phyloP scores from a whole-genome alignment of 2,329 filamentous ascomycete species.

The Colletotrichum zoysiae region DNA sequence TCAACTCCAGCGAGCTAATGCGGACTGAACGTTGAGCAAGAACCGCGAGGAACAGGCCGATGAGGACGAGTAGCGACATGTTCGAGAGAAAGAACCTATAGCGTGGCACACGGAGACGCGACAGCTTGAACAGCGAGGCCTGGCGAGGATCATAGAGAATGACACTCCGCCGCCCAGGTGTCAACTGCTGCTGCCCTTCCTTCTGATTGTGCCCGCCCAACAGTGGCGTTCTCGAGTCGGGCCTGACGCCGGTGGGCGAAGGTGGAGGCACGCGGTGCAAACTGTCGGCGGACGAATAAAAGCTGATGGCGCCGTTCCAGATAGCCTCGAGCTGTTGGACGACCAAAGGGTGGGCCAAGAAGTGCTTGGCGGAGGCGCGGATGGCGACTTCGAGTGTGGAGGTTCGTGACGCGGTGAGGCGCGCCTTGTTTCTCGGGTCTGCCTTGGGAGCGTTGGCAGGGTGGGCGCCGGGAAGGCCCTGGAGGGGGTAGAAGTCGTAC shows the following conservation, averaged over 20 bases:
- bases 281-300: conserved; percentile 88
- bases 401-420: conserved; percentile 77
- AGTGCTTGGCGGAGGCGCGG: conserved; percentile 90
- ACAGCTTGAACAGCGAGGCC: conserved; percentile 92
- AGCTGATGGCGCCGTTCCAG: conserved; percentile 95
- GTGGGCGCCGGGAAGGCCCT: conserved; percentile 74
- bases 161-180: conserved; percentile 76
- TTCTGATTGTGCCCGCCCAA: conserved; percentile 55
- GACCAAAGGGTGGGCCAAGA: conserved; percentile 90
- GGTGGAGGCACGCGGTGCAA: conserved; percentile 74
- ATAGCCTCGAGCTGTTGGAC: conserved; percentile 97
- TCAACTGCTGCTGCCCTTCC: conserved; percentile 47
- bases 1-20: conserved; percentile 85
- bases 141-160: conserved; percentile 91
- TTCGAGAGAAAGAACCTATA: conserved; percentile 94
- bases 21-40: conserved; percentile 79
- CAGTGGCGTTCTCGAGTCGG: conserved; percentile 64
- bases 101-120: conserved; percentile 87
- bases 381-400: conserved; percentile 95
- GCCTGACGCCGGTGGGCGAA: conserved; percentile 48
- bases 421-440: conserved; percentile 58
- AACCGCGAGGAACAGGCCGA: conserved; percentile 88
- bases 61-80: conserved; percentile 84
- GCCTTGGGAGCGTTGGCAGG: conserved; percentile 53
- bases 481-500: conserved; percentile 94